Conservation (phyloP, 1,284 basidiomycete genomes). For the Pulchroboletus neoregius region DNA sequence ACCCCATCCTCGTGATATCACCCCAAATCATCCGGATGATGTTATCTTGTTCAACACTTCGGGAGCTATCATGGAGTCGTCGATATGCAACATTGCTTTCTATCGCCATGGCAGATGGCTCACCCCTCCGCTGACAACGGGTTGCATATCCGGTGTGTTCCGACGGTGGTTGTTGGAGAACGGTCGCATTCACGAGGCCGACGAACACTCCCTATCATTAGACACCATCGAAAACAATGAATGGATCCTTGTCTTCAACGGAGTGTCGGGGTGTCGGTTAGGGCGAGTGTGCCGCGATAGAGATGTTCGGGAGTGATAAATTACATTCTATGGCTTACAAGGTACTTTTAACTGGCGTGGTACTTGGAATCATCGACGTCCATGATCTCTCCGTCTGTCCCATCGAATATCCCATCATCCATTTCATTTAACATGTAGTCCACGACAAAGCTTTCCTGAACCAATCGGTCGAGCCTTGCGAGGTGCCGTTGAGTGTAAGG, state of each 20-base stretch:
- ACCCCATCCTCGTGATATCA: neutral
- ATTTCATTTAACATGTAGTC: constrained; percentile 92
- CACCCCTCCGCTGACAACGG: constrained; percentile 54
- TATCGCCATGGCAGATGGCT: constrained; percentile 55
- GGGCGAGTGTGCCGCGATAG: constrained; percentile 34
- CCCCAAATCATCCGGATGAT: constrained; percentile 40
- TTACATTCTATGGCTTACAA: neutral
- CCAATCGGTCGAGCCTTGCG: constrained; percentile 75
- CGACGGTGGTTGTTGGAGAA: constrained; percentile 62
- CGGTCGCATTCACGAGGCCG: constrained; percentile 48
- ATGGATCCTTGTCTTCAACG: constrained; percentile 65
- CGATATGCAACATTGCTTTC: constrained; percentile 67
- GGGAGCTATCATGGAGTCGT: constrained; percentile 55
- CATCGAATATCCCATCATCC: constrained; percentile 73
- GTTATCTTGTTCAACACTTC: constrained; percentile 60
- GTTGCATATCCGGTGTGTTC: constrained; percentile 67
- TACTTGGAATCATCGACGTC: constrained; percentile 37
- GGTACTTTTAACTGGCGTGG: constrained; percentile 16
- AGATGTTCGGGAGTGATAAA: neutral
- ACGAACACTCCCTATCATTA: constrained; percentile 38
- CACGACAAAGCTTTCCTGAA: constrained; percentile 92
- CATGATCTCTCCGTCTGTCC: constrained; percentile 42
- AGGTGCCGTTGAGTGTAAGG: constrained; percentile 96
- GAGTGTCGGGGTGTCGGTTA: constrained; percentile 61
- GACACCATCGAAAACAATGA: constrained; percentile 51